phyloP scores from a whole-genome alignment of 2,329 filamentous ascomycete species.

The Venturia aucupariae region DNA sequence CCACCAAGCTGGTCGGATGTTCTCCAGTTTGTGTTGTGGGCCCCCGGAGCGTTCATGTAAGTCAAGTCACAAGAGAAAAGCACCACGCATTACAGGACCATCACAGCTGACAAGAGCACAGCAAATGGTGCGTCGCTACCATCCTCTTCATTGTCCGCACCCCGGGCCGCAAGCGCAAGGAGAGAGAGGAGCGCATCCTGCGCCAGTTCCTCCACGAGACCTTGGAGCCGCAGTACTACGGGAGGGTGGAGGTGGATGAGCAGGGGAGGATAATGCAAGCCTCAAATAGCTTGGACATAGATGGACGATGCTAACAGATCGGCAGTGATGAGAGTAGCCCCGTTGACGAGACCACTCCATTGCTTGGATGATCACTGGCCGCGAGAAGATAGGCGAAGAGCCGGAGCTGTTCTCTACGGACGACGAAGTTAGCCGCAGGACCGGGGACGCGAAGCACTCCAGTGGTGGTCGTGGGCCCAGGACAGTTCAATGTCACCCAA shows the following conservation, averaged over 20 bases:
- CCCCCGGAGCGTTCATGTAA: neutral
- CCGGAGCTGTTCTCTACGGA: constrained; percentile 35
- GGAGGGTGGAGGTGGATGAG: neutral
- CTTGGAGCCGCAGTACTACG: neutral
- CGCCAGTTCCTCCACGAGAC: neutral
- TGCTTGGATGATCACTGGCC: constrained; percentile 20
- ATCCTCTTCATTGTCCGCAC: neutral
- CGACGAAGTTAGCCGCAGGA: constrained; percentile 19
- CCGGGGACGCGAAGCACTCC: constrained; percentile 24
- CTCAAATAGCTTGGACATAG: neutral
- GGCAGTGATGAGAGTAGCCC: neutral
- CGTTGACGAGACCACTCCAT: neutral
- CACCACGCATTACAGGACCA: neutral
- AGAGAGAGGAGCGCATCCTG: neutral
- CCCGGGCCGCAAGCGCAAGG: neutral
- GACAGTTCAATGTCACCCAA: constrained; percentile 17
- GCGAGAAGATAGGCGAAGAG: constrained; percentile 33
- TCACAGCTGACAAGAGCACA: neutral
- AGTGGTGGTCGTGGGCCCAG: constrained; percentile 27
- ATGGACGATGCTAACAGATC: neutral
- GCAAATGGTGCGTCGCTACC: neutral
- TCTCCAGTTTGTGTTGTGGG: neutral
- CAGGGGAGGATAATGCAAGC: neutral
- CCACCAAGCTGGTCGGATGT: neutral
- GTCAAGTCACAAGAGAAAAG: neutral